These are phyloP conservation scores for Decorospora gaudefroyi DNA, from an alignment of 2,329 filamentous ascomycete species.

Conservation along the genomic window DNA sequence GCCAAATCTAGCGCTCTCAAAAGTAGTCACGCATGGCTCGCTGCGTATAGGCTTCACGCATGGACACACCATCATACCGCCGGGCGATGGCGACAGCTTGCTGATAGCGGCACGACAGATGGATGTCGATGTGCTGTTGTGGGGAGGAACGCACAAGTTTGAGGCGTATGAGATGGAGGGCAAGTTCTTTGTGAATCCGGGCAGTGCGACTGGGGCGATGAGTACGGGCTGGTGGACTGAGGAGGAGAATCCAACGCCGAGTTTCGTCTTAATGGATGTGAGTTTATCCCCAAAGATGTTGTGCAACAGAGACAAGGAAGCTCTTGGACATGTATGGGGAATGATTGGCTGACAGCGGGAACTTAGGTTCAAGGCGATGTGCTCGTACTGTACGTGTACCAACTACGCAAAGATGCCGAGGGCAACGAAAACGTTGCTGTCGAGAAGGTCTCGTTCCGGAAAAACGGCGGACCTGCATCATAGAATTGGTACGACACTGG, in stretches of 20 bases:
- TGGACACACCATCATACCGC: conserved; percentile 72
- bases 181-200: conserved; percentile 72
- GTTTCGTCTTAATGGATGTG: conserved; percentile 98
- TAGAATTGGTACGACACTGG: conserved; percentile 25
- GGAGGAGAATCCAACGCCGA: conserved; percentile 73
- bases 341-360: conserved; percentile 24
- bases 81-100: conserved; percentile 67
- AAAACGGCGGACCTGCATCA: conserved; percentile 51
- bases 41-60: conserved; percentile 72
- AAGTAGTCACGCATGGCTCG: conserved; percentile 71
- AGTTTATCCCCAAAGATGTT: conserved; percentile 49
- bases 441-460: conserved; percentile 61
- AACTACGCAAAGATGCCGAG: conserved; percentile 58
- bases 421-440: conserved; percentile 59
- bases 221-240: conserved; percentile 63
- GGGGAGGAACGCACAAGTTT: conserved; percentile 71
- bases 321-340: not conserved
- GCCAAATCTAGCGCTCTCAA: conserved; percentile 66
- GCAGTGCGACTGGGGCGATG: conserved; percentile 69
- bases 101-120: conserved; percentile 71
- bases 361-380: conserved; percentile 90
- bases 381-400: conserved; percentile 90
- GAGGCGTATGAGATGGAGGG: conserved; percentile 74
- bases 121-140: conserved; percentile 71
- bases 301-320: not conserved